A percentile compares a stretch with the other conserved stretches of the same genome.
Conservation (phyloP, 2,329 filamentous ascomycete species). For the Penicillium sp. region DNA sequence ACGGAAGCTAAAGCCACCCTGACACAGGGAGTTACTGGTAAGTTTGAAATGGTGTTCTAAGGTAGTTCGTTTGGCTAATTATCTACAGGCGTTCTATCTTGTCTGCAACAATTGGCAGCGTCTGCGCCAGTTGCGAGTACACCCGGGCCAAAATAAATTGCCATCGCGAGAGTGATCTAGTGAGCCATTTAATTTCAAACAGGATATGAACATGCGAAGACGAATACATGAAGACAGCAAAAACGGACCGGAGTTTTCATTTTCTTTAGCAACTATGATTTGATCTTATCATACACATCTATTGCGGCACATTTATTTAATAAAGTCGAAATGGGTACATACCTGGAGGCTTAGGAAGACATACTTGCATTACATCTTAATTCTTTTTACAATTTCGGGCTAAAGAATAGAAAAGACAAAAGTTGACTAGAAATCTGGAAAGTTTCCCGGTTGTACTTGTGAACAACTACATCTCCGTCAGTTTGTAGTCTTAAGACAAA, state of each 20-base stretch:
- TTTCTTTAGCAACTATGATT: conserved; percentile 2
- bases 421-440: neutral
- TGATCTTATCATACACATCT: conserved; percentile 1
- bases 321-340: neutral
- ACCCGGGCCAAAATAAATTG: conserved; percentile 21
- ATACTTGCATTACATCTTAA: neutral
- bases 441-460: neutral
- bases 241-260: conserved; percentile 10
- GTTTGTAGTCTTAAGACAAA: neutral
- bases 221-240: conserved; percentile 12
- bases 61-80: conserved; percentile 13
- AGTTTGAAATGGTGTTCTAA: conserved; percentile 33
- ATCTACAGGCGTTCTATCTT: conserved; percentile 50
- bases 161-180: conserved; percentile 2
- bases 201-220: conserved; percentile 6
- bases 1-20: conserved; percentile 83
- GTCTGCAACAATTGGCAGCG: conserved; percentile 53
- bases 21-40: conserved; percentile 88
- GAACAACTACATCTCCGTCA: neutral
- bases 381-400: neutral
- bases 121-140: conserved; percentile 50
- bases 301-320: neutral
- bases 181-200: neutral
- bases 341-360: neutral
- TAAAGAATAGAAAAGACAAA: neutral